phyloP scores from a whole-genome alignment of 305 asterid genomes.

The Solanum chacoense region DNA sequence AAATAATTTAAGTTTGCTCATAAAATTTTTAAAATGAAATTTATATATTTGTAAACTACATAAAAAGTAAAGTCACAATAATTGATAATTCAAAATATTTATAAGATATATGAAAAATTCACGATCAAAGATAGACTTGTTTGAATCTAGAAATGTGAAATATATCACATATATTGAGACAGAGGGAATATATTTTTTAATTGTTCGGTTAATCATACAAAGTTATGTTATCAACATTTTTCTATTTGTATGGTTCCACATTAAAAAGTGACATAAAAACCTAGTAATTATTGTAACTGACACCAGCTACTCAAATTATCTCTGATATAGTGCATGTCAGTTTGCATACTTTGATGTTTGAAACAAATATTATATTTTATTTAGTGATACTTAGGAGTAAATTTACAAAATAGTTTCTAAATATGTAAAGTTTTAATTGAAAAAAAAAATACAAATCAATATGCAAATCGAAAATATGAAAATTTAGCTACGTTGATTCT shows the following conservation, averaged over 20 bases:
- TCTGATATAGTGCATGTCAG: not conserved
- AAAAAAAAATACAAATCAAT: not conserved
- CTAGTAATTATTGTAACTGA: not conserved
- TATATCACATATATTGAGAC: too few relatives aligned
- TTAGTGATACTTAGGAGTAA: not conserved
- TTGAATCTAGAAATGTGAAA: too few relatives aligned
- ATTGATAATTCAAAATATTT: too few relatives aligned
- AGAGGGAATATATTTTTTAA: not conserved
- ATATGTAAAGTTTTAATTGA: not conserved
- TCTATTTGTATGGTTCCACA: not conserved
- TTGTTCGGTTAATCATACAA: not conserved
- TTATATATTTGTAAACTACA: too few relatives aligned
- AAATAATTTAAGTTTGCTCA: too few relatives aligned
- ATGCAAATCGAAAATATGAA: not conserved
- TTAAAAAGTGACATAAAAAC: not conserved
- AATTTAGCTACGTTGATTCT: not conserved
- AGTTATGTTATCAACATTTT: not conserved
- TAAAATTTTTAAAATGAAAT: too few relatives aligned
- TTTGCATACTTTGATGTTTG: not conserved
- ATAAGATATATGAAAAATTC: too few relatives aligned
- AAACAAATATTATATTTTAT: not conserved
- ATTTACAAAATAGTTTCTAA: not conserved
- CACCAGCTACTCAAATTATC: not conserved
- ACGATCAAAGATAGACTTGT: too few relatives aligned
- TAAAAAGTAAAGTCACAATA: too few relatives aligned